Base-by-base conservation (phyloP, 805 yeast species). In the Lipomyces mesembrius region DNA sequence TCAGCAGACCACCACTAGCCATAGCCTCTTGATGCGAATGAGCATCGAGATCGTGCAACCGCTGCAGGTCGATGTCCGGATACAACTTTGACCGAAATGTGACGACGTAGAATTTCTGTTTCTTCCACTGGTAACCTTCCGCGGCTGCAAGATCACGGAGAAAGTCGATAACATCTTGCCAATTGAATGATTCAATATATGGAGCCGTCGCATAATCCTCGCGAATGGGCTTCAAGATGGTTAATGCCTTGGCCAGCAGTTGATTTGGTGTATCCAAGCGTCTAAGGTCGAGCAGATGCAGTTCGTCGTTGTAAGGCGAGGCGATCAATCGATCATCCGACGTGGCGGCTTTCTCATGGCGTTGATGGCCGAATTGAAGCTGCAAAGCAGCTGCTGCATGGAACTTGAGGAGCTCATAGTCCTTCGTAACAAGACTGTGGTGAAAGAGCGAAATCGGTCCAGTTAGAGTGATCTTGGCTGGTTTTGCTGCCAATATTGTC, bases 161-260 rank as follows among this genome's bases (percentile, higher is more conserved):
- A 43, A 43, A 43, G 49, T 43, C 49, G 49, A 43, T 43, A 43
- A 43, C 22, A 22, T 9, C 20, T 17, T 43, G 49, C 49, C 49
- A 43, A 43, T 43, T 43, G 49, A 43, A 43, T 43, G 49, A 43
- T n/a, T 43, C 49, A 17, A 43, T 43, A 43, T 17, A 43, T n/a
- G 49, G 49, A 43, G 49, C 49, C 49, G 49, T 43, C 49, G 49
- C 49, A 43, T 43, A 43, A 43, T 43, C 49, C 49, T 43, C 49
- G 49, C 49, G 49, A 43, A 43, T 43, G 22, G 49, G 49, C 9
- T 43, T 43, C 22, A 43, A 43, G 49, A 43, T 43, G 22, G 49
- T 43, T 43, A 43, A 43, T 43, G 49, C 49, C 49, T n/a, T 43
- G 49, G 49, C 49, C 22, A 43, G 25, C 49, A 43, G 49, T 43